Evolutionary conservation across 768 basidiomycete genomes (phyloP).

Genomic region (Scleroderma bovista): DNA sequence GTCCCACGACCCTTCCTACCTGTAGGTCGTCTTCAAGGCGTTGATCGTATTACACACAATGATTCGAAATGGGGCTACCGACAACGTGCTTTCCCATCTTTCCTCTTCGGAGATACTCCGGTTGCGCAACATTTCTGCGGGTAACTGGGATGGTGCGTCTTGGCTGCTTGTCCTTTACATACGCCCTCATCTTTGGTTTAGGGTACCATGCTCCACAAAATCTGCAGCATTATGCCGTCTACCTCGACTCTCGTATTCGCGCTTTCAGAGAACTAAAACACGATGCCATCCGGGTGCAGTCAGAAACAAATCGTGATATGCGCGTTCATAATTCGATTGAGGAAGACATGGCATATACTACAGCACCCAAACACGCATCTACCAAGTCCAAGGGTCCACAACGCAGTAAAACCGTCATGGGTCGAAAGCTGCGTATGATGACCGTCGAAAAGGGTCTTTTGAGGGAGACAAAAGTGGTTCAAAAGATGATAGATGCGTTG

Average conservation of each 20-base stretch:
- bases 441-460: constrained; percentile 94
- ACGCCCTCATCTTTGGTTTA: constrained; percentile 23
- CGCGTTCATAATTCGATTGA: constrained; percentile 59
- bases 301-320: constrained; percentile 86
- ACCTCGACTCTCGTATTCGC: constrained; percentile 83
- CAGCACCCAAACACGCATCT: constrained; percentile 27
- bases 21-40: constrained; percentile 95
- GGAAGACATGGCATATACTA: constrained; percentile 41
- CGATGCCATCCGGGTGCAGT: constrained; percentile 89
- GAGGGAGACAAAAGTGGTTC: constrained; percentile 87
- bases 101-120: constrained; percentile 77
- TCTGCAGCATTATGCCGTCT: constrained; percentile 79
- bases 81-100: constrained; percentile 83
- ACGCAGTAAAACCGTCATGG: constrained; percentile 73
- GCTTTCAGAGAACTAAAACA: constrained; percentile 90
- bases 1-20: not conserved
- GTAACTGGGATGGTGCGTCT: constrained; percentile 78
- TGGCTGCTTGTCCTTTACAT: not conserved
- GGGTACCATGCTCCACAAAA: constrained; percentile 86
- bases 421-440: constrained; percentile 83
- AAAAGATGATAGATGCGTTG: constrained; percentile 82
- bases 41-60: constrained; percentile 93
- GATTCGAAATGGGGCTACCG: constrained; percentile 95
- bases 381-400: constrained; percentile 35
- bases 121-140: constrained; percentile 73